These are phyloP conservation scores for Tricholoma matsutake DNA, from an alignment of 768 basidiomycete species.

Conservation along the genomic window DNA sequence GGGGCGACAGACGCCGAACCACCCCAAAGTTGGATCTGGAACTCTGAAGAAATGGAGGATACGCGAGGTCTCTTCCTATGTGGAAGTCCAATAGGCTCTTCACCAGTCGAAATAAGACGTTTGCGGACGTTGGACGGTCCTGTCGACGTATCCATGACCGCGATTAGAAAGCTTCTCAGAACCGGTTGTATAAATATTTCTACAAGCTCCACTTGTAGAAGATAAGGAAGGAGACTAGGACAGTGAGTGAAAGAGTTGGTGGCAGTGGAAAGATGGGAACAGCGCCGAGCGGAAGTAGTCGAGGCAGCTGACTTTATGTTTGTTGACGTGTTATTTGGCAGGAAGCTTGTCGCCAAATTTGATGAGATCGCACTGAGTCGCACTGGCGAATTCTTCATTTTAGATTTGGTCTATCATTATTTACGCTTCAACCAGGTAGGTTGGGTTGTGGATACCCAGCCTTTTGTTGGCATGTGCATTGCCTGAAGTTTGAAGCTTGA, in stretches of 20 bases:
- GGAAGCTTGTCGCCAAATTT: not conserved
- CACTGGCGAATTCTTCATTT: no score
- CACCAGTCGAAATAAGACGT: slow-evolving; percentile 31
- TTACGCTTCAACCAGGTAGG: no score
- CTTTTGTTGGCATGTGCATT: no score
- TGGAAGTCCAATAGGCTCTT: slow-evolving; percentile 20
- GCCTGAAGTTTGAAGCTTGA: no score
- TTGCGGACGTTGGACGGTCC: slow-evolving; percentile 24
- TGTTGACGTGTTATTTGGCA: slow-evolving; percentile 38
- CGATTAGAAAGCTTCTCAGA: not conserved
- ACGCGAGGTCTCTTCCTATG: slow-evolving; percentile 31
- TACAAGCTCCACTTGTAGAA: slow-evolving; percentile 3
- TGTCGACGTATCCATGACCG: slow-evolving; percentile 16
- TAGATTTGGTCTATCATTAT: no score
- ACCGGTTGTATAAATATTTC: not conserved
- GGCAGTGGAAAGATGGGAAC: not conserved
- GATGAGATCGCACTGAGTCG: no score
- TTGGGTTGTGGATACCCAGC: no score
- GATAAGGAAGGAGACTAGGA: slow-evolving; percentile 7
- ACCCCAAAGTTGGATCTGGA: slow-evolving; percentile 13
- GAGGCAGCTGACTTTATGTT: slow-evolving; percentile 9
- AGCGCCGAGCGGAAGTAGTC: no score
- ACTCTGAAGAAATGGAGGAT: slow-evolving; percentile 20
- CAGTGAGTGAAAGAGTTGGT: not conserved
- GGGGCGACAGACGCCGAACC: slow-evolving; percentile 8